phyloP scores from a whole-genome alignment of 2,329 filamentous ascomycete genomes.

The Penicillium sp. region DNA sequence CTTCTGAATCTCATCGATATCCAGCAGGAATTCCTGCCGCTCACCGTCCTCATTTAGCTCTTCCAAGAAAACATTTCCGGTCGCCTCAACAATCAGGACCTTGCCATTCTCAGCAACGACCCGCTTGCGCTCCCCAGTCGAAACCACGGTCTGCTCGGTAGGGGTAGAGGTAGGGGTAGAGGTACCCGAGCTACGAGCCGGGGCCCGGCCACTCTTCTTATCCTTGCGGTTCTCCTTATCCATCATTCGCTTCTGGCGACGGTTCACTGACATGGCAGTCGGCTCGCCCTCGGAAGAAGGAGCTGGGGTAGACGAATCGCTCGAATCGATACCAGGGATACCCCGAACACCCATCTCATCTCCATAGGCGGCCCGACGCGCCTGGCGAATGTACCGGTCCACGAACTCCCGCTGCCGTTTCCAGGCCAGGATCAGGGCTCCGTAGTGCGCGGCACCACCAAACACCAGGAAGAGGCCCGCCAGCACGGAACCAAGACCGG shows the following conservation, averaged over 20 bases:
- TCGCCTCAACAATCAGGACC: slow-evolving; percentile 84
- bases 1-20: slow-evolving; percentile 77
- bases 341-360: slow-evolving; percentile 66
- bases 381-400: slow-evolving; percentile 86
- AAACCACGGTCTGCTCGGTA: slow-evolving; percentile 33
- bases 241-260: slow-evolving; percentile 83
- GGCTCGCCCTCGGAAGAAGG: slow-evolving; percentile 48
- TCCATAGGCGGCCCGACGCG: slow-evolving; percentile 85
- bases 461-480: slow-evolving; percentile 76
- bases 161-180: slow-evolving; percentile 58
- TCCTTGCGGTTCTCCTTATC: slow-evolving; percentile 75
- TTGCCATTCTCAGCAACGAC: slow-evolving; percentile 95
- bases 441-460: slow-evolving; percentile 84
- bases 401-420: slow-evolving; percentile 89
- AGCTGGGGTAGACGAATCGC: slow-evolving; percentile 36
- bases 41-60: slow-evolving; percentile 85
- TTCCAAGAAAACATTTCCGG: slow-evolving; percentile 93
- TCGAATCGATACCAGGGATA: slow-evolving; percentile 64
- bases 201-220: slow-evolving; percentile 48
- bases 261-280: slow-evolving; percentile 66
- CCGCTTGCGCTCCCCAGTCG: slow-evolving; percentile 77
- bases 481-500: slow-evolving; percentile 82
- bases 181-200: slow-evolving; percentile 43
- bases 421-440: slow-evolving; percentile 80
- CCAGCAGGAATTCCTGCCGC: slow-evolving; percentile 78